Evolutionary conservation across 2,329 filamentous ascomycete genomes (phyloP), one percentile per base, ranked within the genome.

Genomic region (Calonectria hawksworthii): DNA sequence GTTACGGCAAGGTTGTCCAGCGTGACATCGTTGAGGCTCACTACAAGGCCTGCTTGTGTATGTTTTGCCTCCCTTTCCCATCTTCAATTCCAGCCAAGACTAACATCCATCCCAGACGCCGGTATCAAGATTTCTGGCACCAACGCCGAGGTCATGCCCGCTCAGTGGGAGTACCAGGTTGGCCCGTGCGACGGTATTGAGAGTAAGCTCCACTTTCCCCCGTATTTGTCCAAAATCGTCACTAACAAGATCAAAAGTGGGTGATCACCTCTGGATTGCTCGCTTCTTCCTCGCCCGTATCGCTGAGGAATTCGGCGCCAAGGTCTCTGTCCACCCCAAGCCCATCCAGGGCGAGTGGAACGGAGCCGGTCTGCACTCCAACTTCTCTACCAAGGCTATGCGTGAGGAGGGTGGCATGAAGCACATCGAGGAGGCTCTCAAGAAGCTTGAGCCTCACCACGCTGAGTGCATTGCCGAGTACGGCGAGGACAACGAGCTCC

Each of bases 71-170:
- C 32, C n/a, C 32, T 34, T 50, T 8, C 8, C n/a, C 34, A 28
- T 13, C 8, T 47, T 47, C 44, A 13, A 23, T 23, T 47, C 6
- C 44, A 47, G 44, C 2, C 14, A 21, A 47, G 13, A n/a, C 77
- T 78, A 76, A 78, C 64, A 68, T 13, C 5, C 13, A 3, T 34
- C 14, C 7, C 7, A 84, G 84, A 95, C 86, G 92, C 96, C 75
- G 94, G 94, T 75, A 91, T 99, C 88, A 93, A 96, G 86, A 99
- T 99, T 87, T 98, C 96, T 32, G 97, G 97, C 84, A 99, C 97
- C 89, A 99, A 99, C 87, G 97, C 97, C 79, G 97, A 99, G 91
- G 97, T 99, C 84, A 98, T 98, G 95, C 94, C 96, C 78, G 96
- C 94, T 75, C 96, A 98, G 88, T 99, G 96, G 96, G 96, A 99